These are phyloP conservation scores for Aureobasidium musti DNA, from an alignment of 2,329 filamentous ascomycete species.

Conservation along the genomic window DNA sequence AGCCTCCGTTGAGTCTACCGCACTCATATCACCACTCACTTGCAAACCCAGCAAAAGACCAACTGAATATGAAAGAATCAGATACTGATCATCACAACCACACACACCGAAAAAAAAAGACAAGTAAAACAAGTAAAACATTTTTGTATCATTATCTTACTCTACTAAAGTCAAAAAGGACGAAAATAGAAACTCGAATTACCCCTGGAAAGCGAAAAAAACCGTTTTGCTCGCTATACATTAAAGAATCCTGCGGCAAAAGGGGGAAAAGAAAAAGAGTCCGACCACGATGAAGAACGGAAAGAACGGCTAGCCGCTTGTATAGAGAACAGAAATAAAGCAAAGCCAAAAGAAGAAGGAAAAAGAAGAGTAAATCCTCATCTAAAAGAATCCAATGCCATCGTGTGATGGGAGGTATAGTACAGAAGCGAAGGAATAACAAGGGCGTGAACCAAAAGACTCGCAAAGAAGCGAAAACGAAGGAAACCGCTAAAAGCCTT, in stretches of 20 bases:
- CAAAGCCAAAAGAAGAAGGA: not conserved
- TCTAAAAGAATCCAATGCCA: constrained; percentile 13
- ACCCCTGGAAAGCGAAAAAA: constrained; percentile 3
- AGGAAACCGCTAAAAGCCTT: not conserved
- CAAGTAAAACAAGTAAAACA: constrained; percentile 12
- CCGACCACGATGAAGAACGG: not conserved
- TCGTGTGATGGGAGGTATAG: constrained; percentile 16
- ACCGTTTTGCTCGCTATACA: constrained; percentile 27
- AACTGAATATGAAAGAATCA: too few relatives aligned
- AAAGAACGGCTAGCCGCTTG: constrained; percentile 12
- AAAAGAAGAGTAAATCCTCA: constrained; percentile 1
- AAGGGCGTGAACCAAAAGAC: not conserved
- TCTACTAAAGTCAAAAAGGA: not conserved
- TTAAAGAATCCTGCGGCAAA: not conserved
- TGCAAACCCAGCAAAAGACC: too few relatives aligned
- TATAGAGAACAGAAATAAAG: not conserved
- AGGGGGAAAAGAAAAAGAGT: not conserved
- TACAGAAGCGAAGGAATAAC: constrained; percentile 16
- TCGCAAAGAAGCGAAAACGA: not conserved
- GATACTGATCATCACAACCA: too few relatives aligned
- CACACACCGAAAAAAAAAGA: too few relatives aligned
- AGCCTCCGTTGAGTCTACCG: too few relatives aligned
- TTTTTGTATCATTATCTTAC: constrained; percentile 15
- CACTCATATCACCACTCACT: too few relatives aligned
- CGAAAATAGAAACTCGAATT: constrained; percentile 9